These are phyloP conservation scores for Xylaria scruposa DNA, from an alignment of 495 filamentous ascomycete species.

Conservation along the genomic window DNA sequence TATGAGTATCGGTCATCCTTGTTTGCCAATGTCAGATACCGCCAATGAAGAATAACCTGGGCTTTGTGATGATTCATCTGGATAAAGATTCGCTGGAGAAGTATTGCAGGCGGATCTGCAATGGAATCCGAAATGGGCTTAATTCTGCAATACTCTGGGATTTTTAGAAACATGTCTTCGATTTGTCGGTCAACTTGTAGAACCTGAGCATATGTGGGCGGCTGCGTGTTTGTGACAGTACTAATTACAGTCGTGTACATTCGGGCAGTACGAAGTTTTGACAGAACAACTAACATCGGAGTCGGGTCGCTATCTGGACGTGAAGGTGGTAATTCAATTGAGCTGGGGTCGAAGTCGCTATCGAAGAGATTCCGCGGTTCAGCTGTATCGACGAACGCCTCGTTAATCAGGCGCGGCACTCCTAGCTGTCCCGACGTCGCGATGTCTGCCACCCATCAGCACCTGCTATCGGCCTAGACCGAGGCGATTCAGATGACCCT, in stretches of 20 bases:
- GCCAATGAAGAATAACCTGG: slow-evolving; percentile 42
- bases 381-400: slow-evolving; percentile 42
- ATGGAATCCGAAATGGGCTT: slow-evolving; percentile 33
- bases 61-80: slow-evolving; percentile 42
- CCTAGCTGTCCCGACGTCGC: slow-evolving; percentile 45
- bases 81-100: slow-evolving; percentile 45
- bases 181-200: slow-evolving; percentile 42
- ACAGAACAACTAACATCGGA: slow-evolving; percentile 32
- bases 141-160: slow-evolving; percentile 36
- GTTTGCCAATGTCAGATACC: slow-evolving; percentile 39
- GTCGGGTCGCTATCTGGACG: slow-evolving; percentile 47
- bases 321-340: slow-evolving; percentile 43
- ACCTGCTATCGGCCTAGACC: not conserved
- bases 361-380: slow-evolving; percentile 49
- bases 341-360: slow-evolving; percentile 42
- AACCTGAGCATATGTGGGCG: slow-evolving; percentile 40
- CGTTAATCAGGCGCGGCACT: slow-evolving; percentile 44
- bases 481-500: not conserved
- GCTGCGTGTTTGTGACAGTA: slow-evolving; percentile 33
- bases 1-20: slow-evolving; percentile 42
- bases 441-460: slow-evolving; percentile 38
- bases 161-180: slow-evolving; percentile 32
- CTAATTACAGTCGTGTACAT: slow-evolving; percentile 37
- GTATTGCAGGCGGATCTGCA: slow-evolving; percentile 38
- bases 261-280: slow-evolving; percentile 36